A percentile compares a stretch with the other conserved stretches of the same genome.
These are phyloP conservation scores for Pseudonitzschia delicatissima DNA, from an alignment of 108 stramenopile genomes.

Conservation along the genomic window DNA sequence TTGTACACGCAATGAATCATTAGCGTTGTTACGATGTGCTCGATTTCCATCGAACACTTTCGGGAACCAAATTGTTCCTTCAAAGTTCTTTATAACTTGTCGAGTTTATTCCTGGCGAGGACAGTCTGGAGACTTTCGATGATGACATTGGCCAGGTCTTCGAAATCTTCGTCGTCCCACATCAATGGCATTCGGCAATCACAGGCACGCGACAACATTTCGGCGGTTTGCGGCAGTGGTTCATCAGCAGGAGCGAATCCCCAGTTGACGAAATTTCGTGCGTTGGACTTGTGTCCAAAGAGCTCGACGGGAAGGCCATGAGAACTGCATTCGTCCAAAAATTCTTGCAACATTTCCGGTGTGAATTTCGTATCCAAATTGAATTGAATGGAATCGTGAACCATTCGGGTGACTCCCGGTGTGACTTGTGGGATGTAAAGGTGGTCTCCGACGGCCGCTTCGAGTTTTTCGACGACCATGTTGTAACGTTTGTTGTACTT, in stretches of 20 bases:
- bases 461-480: slow-evolving; percentile 47
- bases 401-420: slow-evolving; percentile 68
- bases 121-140: slow-evolving; percentile 62
- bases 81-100: neutral
- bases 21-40: too few species aligned
- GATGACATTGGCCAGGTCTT: slow-evolving; percentile 72
- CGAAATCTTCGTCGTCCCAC: slow-evolving; percentile 89
- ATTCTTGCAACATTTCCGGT: slow-evolving; percentile 61
- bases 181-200: slow-evolving; percentile 86
- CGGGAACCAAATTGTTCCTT: slow-evolving; percentile 15
- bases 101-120: slow-evolving; percentile 39
- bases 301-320: slow-evolving; percentile 87
- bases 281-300: slow-evolving; percentile 85
- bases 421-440: slow-evolving; percentile 66
- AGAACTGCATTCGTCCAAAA: slow-evolving; percentile 62
- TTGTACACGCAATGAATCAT: too few species aligned
- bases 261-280: slow-evolving; percentile 90
- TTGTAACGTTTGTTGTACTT: slow-evolving; percentile 79
- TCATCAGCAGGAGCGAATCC: slow-evolving; percentile 81
- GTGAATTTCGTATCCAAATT: slow-evolving; percentile 66
- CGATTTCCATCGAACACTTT: neutral
- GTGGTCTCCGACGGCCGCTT: slow-evolving; percentile 54
- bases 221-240: slow-evolving; percentile 79
- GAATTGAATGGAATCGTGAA: slow-evolving; percentile 88
- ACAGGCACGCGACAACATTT: slow-evolving; percentile 79